A percentile compares a stretch with the other conserved stretches of the same genome.
Conservation (phyloP, 2,329 filamentous ascomycete species). For the Ophiocordyceps australis region DNA sequence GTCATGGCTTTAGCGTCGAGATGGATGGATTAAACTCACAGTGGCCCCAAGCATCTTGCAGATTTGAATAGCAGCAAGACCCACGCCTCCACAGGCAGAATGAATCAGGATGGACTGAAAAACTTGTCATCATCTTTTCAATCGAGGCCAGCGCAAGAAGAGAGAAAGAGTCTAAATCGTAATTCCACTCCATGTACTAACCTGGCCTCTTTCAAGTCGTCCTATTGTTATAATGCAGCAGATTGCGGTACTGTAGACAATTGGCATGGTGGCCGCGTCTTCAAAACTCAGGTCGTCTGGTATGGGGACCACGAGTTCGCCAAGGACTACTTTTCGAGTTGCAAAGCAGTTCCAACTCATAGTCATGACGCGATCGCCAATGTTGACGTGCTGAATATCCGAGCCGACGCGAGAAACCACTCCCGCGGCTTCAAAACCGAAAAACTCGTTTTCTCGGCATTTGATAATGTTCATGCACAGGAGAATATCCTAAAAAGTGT, state of each 20-base stretch:
- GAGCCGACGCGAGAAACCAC: conserved; percentile 5
- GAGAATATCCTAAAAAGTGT: conserved; percentile 4
- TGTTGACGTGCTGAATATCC: conserved; percentile 4
- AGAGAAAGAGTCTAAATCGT: too few species aligned
- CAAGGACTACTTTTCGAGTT: conserved; percentile 6
- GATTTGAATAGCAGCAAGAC: conserved; percentile 11
- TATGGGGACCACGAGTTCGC: conserved; percentile 10
- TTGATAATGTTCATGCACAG: conserved; percentile 1
- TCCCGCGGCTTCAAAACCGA: conserved; percentile 12
- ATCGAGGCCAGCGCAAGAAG: too few species aligned
- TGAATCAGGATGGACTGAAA: conserved; percentile 13
- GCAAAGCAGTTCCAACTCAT: conserved; percentile 5
- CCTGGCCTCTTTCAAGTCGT: conserved; percentile 2
- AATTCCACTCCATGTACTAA: too few species aligned
- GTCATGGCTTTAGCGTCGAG: too few species aligned
- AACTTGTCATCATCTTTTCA: too few species aligned
- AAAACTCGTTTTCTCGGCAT: conserved; percentile 3
- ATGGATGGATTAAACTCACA: not conserved
- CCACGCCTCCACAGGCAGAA: conserved; percentile 11
- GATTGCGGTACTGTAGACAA: conserved; percentile 14
- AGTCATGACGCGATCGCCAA: conserved; percentile 17
- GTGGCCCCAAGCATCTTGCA: conserved; percentile 8
- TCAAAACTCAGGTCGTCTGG: conserved; percentile 14
- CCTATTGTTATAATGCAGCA: conserved; percentile 2
- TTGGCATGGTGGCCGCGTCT: conserved; percentile 13